Evolutionary conservation across 805 yeast genomes (phyloP).

Genomic region (Pichia thaimueangensis): DNA sequence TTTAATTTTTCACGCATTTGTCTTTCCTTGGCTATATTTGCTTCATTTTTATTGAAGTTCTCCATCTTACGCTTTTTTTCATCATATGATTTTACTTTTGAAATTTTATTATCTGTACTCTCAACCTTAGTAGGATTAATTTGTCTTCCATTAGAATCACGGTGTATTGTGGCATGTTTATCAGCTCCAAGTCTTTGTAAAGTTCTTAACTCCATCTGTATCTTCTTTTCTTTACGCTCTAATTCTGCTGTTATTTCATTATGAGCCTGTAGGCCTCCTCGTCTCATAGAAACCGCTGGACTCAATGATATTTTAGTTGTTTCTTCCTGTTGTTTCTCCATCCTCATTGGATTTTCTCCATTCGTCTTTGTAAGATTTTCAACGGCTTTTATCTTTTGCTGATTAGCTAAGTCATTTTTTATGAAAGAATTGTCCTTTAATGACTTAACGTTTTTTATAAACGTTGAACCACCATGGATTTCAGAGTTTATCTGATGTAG

Average conservation of each 20-base stretch:
- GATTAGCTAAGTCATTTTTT: no score
- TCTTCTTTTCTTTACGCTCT: slow-evolving; percentile 12
- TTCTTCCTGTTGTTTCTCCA: slow-evolving; percentile 3
- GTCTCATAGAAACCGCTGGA: no score
- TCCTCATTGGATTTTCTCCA: not conserved
- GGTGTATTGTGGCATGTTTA: slow-evolving; percentile 38
- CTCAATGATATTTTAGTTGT: no score
- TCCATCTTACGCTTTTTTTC: slow-evolving; percentile 21
- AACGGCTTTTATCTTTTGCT: no score
- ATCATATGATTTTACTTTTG: slow-evolving; percentile 17
- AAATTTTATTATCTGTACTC: not conserved
- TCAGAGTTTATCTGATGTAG: no score
- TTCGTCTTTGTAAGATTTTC: slow-evolving; percentile 4
- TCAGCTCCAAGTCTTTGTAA: slow-evolving; percentile 14
- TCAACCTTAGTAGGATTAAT: slow-evolving; percentile 1
- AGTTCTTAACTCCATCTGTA: slow-evolving; percentile 25
- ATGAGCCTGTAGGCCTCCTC: slow-evolving; percentile 43
- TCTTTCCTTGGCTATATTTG: slow-evolving; percentile 34
- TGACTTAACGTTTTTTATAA: no score
- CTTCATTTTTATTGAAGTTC: slow-evolving; percentile 33
- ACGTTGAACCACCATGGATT: no score
- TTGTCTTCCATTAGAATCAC: slow-evolving; percentile 56
- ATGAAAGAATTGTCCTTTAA: no score
- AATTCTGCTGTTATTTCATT: slow-evolving; percentile 35
- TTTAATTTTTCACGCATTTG: slow-evolving; percentile 29